Base-by-base conservation (phyloP, 306 rosid genomes). In the Quercus engelmannii region DNA sequence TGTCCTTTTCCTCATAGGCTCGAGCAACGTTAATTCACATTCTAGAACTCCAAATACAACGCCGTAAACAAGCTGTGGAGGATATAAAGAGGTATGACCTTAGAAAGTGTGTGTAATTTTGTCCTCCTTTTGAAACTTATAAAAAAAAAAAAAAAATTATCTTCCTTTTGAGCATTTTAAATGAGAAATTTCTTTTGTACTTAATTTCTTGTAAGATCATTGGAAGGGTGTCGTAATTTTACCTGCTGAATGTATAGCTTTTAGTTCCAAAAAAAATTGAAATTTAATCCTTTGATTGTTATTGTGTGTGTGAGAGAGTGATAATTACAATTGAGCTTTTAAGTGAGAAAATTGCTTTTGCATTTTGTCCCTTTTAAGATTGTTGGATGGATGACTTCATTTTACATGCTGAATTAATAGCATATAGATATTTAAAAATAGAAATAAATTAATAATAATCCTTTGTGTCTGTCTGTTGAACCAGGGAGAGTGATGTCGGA, bases 11-110 rank as follows among this genome's bases (percentile, higher is more conserved):
- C 76, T 38, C 79, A 51, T 80, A 92, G 99, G 98, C 97, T 1
- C 90, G 97, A 85, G 98, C 97, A 75, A 94, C 94, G 5, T 77
- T 94, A 62, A 88, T 94, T 81, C 97, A 90, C 80, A 91, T 94
- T 77, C 82, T 94, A 84, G 97, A 94, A 84, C 97, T 87, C 74
- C 99, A 94, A 83, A 92, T 92, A 76, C 87, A 91, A 77, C 89
- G 91, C 3, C 93, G 99, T 14, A 92, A 91, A 87, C 92, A 94
- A 83, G 97, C 97, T 70, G 91, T 87, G 64, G 99, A 94, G 85
- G 99, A 94, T 86, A 94, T 94, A 65, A 92, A 92, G 78, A 92
- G 97, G 97, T 94, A 87, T 63, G 30, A 63, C 74, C 58, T 23
- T 18, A 23, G 35, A 28, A 77, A 79, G 19, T 49, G 54, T 46